Evolutionary conservation across 2,329 filamentous ascomycete genomes (phyloP).

Genomic region (Trichoderma pleuroti): DNA sequence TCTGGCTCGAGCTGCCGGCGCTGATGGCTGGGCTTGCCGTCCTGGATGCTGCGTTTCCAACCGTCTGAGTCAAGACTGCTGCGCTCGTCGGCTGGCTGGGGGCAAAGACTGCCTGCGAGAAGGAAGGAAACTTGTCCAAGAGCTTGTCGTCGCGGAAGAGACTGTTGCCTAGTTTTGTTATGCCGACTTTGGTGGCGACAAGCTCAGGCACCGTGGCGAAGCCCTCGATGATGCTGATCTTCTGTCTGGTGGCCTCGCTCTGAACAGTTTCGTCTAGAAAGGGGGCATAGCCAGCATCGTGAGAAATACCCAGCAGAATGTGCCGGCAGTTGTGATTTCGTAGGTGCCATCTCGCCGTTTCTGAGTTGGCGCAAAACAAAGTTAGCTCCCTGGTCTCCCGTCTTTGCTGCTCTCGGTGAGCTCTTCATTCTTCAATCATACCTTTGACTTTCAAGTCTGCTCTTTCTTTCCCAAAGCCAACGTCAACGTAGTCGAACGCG

Average conservation of each 20-base stretch:
- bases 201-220: slow-evolving; percentile 50
- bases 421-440: slow-evolving; percentile 28
- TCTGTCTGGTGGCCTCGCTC: slow-evolving; percentile 40
- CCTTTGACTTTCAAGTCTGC: slow-evolving; percentile 60
- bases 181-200: slow-evolving; percentile 42
- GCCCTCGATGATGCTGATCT: slow-evolving; percentile 55
- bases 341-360: slow-evolving; percentile 54
- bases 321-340: slow-evolving; percentile 60
- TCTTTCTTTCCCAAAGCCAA: slow-evolving; percentile 56
- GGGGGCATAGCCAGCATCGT: slow-evolving; percentile 58
- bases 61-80: not conserved
- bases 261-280: slow-evolving; percentile 54
- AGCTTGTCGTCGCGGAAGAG: slow-evolving; percentile 56
- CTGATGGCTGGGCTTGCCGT: slow-evolving; percentile 22
- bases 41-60: not conserved
- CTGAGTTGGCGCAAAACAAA: slow-evolving; percentile 29
- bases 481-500: slow-evolving; percentile 62
- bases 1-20: slow-evolving; percentile 15
- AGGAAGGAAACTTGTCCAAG: slow-evolving; percentile 30
- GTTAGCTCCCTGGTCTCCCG: not conserved
- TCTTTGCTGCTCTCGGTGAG: not conserved
- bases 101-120: not conserved
- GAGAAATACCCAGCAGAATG: slow-evolving; percentile 58
- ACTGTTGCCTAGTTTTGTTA: slow-evolving; percentile 43
- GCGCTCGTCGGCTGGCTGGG: not conserved